A percentile compares a stretch with the other conserved stretches of the same genome.
Conservation (phyloP, 2,329 filamentous ascomycete genomes). For the Ophiosphaerella herpotricha region DNA sequence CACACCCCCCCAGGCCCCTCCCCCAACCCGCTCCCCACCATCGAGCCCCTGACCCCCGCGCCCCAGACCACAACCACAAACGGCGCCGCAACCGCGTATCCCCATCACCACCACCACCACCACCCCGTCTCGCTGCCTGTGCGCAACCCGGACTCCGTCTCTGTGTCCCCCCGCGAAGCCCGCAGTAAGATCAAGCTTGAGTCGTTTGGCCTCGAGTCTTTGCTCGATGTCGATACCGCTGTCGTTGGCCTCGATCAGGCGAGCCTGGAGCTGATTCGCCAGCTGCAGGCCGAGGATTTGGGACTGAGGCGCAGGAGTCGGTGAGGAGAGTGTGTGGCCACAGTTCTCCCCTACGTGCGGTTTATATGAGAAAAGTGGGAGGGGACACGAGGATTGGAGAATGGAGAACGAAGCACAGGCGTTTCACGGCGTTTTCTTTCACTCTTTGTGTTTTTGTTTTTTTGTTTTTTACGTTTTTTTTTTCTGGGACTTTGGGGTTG, state of each 20-base stretch:
- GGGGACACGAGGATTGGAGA: too few species aligned
- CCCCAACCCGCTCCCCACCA: slow-evolving; percentile 7
- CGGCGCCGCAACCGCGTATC: too few species aligned
- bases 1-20: too few species aligned
- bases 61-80: slow-evolving; percentile 15
- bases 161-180: too few species aligned
- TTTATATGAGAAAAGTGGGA: too few species aligned
- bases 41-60: slow-evolving; percentile 36
- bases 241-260: slow-evolving; percentile 32
- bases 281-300: slow-evolving; percentile 38
- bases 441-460: background rate
- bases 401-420: background rate
- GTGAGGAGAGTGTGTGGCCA: slow-evolving; percentile 2
- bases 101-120: too few species aligned
- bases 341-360: too few species aligned
- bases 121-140: too few species aligned
- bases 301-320: slow-evolving; percentile 36
- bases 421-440: background rate
- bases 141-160: background rate
- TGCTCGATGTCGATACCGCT: slow-evolving; percentile 19
- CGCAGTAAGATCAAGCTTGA: too few species aligned
- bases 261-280: slow-evolving; percentile 32
- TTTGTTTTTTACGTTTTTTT: background rate
- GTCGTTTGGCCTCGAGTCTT: background rate
- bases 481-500: background rate